These are phyloP conservation scores for Malassezia brasiliensis DNA, from an alignment of 1,284 basidiomycete species.

Conservation along the genomic window DNA sequence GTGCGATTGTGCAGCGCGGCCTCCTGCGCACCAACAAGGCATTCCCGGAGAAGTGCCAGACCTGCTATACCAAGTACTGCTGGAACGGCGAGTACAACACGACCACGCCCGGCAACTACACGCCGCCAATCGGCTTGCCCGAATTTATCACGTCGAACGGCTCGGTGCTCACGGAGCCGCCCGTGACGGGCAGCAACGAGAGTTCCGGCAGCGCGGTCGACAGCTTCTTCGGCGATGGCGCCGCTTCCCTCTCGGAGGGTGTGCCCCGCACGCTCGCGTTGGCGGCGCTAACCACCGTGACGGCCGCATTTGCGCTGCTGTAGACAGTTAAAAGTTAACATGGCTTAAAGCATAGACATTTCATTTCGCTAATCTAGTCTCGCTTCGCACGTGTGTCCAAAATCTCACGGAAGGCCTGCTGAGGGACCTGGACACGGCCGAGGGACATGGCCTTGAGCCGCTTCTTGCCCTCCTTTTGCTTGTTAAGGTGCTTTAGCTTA, in stretches of 20 bases:
- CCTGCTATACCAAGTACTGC: slow-evolving; percentile 38
- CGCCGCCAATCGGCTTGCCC: slow-evolving; percentile 33
- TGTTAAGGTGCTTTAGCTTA: slow-evolving; percentile 39
- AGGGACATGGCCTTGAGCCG: slow-evolving; percentile 37
- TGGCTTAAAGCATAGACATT: too few species aligned
- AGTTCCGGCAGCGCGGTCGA: background rate
- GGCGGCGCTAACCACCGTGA: background rate
- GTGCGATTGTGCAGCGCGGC: slow-evolving; percentile 37
- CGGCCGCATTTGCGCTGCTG: background rate
- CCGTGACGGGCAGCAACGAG: slow-evolving; percentile 34
- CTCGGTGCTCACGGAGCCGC: slow-evolving; percentile 17
- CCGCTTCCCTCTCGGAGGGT: background rate
- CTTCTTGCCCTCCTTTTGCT: slow-evolving; percentile 46
- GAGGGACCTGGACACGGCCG: slow-evolving; percentile 38
- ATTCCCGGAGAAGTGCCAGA: slow-evolving; percentile 27
- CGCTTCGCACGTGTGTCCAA: slow-evolving; percentile 20
- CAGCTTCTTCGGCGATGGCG: background rate
- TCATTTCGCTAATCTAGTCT: background rate
- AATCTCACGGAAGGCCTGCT: slow-evolving; percentile 22
- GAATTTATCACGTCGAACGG: slow-evolving; percentile 31
- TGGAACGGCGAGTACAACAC: slow-evolving; percentile 40
- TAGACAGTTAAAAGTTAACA: background rate
- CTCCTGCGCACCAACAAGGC: slow-evolving; percentile 24
- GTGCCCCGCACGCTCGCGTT: background rate
- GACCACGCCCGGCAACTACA: slow-evolving; percentile 26